Evolutionary conservation across 140 eudicot species (phyloP).

Genomic region (Anethum foeniculum): DNA sequence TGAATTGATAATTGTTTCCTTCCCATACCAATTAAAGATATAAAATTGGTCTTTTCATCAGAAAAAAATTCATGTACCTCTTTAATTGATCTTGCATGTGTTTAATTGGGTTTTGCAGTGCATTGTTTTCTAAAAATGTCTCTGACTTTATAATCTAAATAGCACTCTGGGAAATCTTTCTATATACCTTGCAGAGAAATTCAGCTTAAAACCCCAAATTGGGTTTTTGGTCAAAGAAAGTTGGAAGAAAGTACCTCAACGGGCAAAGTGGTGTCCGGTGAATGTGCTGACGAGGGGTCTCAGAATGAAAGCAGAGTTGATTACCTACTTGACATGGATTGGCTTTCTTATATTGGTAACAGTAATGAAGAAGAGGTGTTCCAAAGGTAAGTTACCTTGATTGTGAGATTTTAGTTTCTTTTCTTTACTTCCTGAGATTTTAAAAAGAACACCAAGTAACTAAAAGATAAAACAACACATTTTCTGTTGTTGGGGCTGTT

Average conservation of each 20-base stretch:
- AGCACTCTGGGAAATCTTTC: neutral
- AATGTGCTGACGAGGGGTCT: slow-evolving; percentile 32
- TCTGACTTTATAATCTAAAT: neutral
- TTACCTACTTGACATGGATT: slow-evolving; percentile 45
- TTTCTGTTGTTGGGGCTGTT: neutral
- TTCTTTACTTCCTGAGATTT: neutral
- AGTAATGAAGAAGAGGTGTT: slow-evolving; percentile 65
- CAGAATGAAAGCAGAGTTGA: slow-evolving; percentile 39
- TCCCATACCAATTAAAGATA: neutral
- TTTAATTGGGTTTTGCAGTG: slow-evolving; percentile 1
- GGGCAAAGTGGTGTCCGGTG: slow-evolving; percentile 41
- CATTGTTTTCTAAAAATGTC: neutral
- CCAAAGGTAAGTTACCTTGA: slow-evolving; percentile 35
- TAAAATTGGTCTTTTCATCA: neutral
- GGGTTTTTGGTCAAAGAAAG: slow-evolving; percentile 96
- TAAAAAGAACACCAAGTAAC: neutral
- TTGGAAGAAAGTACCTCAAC: slow-evolving; percentile 45
- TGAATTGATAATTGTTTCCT: neutral
- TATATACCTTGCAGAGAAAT: slow-evolving; percentile 57
- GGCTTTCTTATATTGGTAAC: slow-evolving; percentile 50
- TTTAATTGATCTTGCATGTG: neutral
- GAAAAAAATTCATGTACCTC: neutral
- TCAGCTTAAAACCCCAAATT: slow-evolving; percentile 93
- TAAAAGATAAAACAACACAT: neutral
- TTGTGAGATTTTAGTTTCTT: neutral